Base-by-base conservation (phyloP, 2,329 filamentous ascomycete genomes). In the Arthrobotrys musiformis region DNA sequence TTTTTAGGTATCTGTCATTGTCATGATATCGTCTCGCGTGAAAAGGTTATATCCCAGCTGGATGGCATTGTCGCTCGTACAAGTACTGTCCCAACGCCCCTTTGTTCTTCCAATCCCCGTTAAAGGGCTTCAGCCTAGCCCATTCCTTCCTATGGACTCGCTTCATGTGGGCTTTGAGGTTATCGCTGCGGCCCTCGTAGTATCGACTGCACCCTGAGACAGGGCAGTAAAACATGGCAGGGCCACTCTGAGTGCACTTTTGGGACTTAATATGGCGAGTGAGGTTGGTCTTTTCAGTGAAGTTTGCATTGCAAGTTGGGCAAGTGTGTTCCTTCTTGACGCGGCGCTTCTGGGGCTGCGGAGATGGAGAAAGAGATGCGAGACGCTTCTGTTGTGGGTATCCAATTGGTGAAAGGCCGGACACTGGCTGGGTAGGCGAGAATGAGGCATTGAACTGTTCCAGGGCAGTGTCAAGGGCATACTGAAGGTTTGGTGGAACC, bases 81-180 rank as follows among this genome's bases (percentile, higher is more conserved):
- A 77, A 52, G 15, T 37, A 48, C 7, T 54, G 40, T 8, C 26
- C n/a, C 52, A 77, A 44, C 17, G 66, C 35, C 2, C 13, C 17
- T 50, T 61, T 77, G 4, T 77, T 66, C 15, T 56, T 77, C 73
- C 73, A 77, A 33, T 77, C 66, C 35, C 73, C 73, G 15, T 66
- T 60, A 33, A 44, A 77, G 30, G 11, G 19, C 66, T 70, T 70
- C 17, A 77, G 60, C n/a, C 44, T 77, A 15, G n/a, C 13, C 73
- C 73, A 77, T 40, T 77, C 73, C 28, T 70, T 70, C 42, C 73
- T 48, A 52, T 77, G 73, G 2, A 77, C 73, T 30, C 73, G 58
- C 73, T 77, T 77, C 73, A 77, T 77, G n/a, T 77, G 73, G 15
- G 73, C 60, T 50, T 77, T 77, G 26, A 77, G 66, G 30, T 77